Conservation (phyloP, 129 eudicot genomes). For the Oenanthe sinensis region DNA sequence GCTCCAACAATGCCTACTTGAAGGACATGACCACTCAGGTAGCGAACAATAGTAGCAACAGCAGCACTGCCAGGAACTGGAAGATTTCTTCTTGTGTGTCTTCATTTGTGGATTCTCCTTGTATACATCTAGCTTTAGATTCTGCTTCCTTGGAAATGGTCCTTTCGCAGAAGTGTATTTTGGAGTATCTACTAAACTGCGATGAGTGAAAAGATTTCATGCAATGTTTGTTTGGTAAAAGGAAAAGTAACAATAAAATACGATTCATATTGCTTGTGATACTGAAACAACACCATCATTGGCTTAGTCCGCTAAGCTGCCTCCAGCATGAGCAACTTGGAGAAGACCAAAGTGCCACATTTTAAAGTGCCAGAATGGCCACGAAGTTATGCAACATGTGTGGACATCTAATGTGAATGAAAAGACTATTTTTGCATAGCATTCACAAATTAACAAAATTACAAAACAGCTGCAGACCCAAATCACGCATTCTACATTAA, state of each 20-base stretch:
- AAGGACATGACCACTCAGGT: slow-evolving; percentile 6
- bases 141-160: background rate
- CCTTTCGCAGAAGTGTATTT: background rate
- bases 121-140: background rate
- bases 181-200: slow-evolving; percentile 10
- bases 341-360: background rate
- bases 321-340: slow-evolving; percentile 1
- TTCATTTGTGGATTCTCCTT: background rate
- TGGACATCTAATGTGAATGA: background rate
- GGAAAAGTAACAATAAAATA: background rate
- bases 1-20: background rate
- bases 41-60: background rate
- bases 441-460: background rate
- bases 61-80: background rate
- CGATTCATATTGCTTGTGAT: background rate
- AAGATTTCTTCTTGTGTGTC: slow-evolving; percentile 4
- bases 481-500: background rate
- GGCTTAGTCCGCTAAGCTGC: background rate
- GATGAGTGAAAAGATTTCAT: background rate
- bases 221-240: background rate
- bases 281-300: background rate
- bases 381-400: background rate
- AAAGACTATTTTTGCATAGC: background rate
- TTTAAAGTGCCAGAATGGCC: background rate
- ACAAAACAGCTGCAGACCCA: background rate